These are phyloP conservation scores for Cryptomeria japonica DNA, from an alignment of 75 land plant species.

Conservation along the genomic window DNA sequence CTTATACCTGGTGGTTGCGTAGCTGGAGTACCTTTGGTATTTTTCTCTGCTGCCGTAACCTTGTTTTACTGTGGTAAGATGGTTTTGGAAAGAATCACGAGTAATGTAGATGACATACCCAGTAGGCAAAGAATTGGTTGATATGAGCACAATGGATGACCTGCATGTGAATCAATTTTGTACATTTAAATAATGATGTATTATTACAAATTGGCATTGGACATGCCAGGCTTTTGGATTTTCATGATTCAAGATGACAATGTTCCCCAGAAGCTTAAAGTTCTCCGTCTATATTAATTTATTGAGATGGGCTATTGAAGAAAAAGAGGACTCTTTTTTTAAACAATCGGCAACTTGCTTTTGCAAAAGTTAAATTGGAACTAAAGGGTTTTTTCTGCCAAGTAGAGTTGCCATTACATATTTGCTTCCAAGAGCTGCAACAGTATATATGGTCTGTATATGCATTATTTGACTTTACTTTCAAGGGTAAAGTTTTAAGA, in stretches of 20 bases:
- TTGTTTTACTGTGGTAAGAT: conserved; percentile 62
- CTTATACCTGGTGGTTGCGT: conserved; percentile 74
- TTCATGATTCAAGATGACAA: background rate
- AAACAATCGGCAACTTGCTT: background rate
- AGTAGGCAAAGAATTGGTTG: background rate
- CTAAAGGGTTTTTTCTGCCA: background rate
- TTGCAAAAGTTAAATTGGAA: background rate
- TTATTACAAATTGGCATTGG: background rate
- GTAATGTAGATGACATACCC: conserved; percentile 11
- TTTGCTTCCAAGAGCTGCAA: background rate
- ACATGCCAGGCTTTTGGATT: background rate
- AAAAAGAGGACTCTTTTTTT: background rate
- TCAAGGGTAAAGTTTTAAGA: background rate
- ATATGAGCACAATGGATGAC: background rate
- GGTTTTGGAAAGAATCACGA: conserved; percentile 57
- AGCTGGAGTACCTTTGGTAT: conserved; percentile 67
- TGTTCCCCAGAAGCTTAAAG: background rate
- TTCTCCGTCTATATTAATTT: background rate
- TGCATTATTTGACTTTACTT: too few relatives aligned
- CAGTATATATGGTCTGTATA: background rate
- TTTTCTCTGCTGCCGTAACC: conserved; percentile 49
- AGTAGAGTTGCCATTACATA: background rate
- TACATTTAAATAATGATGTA: background rate
- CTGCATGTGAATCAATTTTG: background rate
- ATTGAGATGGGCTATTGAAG: background rate